Conservation (phyloP, 805 yeast genomes). For the Yarrowia sp. region DNA sequence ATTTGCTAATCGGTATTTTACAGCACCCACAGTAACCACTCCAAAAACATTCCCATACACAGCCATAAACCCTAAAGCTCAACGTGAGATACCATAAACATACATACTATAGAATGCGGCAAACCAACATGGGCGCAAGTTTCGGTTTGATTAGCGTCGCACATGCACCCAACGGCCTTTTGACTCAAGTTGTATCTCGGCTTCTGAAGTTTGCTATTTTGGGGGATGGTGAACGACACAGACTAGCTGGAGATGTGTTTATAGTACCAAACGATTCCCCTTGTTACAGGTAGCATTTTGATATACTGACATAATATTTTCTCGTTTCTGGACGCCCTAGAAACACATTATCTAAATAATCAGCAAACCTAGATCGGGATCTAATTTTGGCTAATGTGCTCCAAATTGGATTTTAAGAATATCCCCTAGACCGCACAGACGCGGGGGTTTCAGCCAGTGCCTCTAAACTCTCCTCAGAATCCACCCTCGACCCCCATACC, state of each 20-base stretch:
- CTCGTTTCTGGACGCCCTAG: neutral
- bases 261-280: neutral
- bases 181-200: neutral
- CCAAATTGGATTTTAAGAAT: neutral
- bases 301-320: neutral
- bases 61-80: neutral
- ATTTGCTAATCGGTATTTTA: neutral
- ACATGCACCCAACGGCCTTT: neutral
- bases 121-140: neutral
- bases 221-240: neutral
- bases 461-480: neutral
- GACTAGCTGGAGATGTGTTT: too few relatives aligned
- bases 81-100: neutral
- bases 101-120: neutral
- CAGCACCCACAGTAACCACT: neutral
- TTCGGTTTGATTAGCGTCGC: slow-evolving; percentile 1
- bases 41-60: neutral
- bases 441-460: neutral
- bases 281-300: neutral
- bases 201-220: too few relatives aligned
- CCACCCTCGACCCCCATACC: neutral
- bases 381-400: neutral
- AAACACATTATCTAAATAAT: neutral
- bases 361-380: neutral
- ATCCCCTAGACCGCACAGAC: neutral